Conservation (phyloP, 2,329 filamentous ascomycete species). For the Chaetothyriales sp. region DNA sequence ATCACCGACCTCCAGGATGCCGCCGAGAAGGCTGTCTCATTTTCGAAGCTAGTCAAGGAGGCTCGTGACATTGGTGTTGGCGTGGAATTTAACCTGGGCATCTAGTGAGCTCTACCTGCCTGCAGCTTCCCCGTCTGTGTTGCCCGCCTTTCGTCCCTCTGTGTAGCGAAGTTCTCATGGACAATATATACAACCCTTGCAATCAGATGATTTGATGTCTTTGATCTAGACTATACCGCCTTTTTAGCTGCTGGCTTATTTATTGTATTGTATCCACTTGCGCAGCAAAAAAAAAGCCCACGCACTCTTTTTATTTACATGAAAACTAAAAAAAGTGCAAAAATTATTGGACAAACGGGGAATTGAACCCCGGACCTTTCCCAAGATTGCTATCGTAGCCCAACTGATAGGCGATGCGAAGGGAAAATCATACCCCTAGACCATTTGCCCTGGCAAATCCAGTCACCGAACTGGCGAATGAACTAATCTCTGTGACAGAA, state of each 20-base stretch:
- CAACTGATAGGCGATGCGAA: conserved; percentile 21
- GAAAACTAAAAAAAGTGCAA: conserved; percentile 6
- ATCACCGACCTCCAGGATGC: conserved; percentile 96
- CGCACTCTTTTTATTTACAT: too few species aligned
- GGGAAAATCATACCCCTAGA: conserved; percentile 29
- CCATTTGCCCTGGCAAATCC: conserved; percentile 19
- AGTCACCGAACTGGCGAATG: neutral
- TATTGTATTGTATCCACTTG: neutral
- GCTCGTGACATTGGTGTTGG: conserved; percentile 94
- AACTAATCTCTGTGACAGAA: conserved; percentile 1
- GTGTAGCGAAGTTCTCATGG: neutral
- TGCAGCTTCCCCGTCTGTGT: neutral
- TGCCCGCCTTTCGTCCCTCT: neutral
- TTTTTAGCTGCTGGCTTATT: neutral
- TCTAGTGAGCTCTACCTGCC: conserved; percentile 40
- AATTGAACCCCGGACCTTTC: conserved; percentile 32
- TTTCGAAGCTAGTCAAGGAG: conserved; percentile 99
- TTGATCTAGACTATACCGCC: neutral
- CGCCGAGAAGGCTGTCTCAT: conserved; percentile 95
- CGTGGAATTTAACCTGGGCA: conserved; percentile 87
- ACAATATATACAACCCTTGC: neutral
- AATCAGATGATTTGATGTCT: neutral
- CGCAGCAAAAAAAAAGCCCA: neutral
- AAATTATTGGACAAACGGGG: conserved; percentile 22
- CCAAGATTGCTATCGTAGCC: conserved; percentile 13